phyloP scores from a whole-genome alignment of 202 grass and related monocot species.

The Musa balbisiana region DNA sequence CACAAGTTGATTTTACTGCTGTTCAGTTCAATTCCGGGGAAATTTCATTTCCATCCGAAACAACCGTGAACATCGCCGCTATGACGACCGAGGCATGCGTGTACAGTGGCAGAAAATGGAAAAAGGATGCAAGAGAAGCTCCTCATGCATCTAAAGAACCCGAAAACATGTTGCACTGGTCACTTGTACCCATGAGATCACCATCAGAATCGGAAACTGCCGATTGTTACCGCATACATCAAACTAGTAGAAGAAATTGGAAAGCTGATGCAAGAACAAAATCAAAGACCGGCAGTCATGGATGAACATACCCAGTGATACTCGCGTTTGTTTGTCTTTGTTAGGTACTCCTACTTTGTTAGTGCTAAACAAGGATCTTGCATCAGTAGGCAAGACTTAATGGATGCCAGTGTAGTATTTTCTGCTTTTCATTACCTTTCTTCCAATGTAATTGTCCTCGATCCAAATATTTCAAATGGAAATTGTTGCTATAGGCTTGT shows the following conservation, averaged over 20 bases:
- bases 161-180: not conserved
- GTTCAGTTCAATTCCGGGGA: not conserved
- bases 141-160: not conserved
- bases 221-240: too few species aligned
- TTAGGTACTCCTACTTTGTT: too few species aligned
- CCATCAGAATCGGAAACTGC: not conserved
- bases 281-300: not conserved
- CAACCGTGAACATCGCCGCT: not conserved
- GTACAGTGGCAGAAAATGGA: slow-evolving; percentile 19
- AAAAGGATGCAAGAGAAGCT: slow-evolving; percentile 17
- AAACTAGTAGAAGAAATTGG: slow-evolving; percentile 4
- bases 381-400: too few species aligned
- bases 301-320: too few species aligned
- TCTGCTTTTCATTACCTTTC: too few species aligned
- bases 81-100: not conserved
- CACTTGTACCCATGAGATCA: not conserved
- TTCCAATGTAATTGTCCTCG: too few species aligned
- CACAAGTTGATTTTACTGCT: not conserved
- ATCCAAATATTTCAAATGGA: too few species aligned
- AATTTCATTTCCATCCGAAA: not conserved
- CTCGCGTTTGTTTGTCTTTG: too few species aligned
- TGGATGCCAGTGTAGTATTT: too few species aligned
- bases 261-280: slow-evolving; percentile 21
- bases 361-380: too few species aligned
- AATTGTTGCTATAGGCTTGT: too few species aligned